Conservation (phyloP, 305 asterid species). For the Plantago lanceolata region DNA sequence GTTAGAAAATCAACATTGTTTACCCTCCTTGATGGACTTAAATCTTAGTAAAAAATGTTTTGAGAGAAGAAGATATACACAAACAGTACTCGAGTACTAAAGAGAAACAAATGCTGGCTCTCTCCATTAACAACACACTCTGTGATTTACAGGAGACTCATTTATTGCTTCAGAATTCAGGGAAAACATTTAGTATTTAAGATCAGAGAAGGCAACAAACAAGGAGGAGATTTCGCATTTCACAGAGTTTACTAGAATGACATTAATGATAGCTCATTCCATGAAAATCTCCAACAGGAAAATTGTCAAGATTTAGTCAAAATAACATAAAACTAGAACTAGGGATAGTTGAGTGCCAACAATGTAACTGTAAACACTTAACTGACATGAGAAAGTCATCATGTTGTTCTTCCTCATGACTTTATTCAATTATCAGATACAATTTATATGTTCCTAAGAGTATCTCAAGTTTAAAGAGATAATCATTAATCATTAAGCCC, state of each 20-base stretch:
- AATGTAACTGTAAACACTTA: too few species aligned
- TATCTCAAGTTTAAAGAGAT: neutral
- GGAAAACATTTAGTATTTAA: constrained; percentile 14
- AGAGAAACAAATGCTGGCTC: neutral
- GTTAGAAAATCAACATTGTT: neutral
- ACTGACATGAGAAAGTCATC: too few species aligned
- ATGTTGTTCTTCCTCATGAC: neutral
- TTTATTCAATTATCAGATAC: neutral
- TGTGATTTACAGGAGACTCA: constrained; percentile 23
- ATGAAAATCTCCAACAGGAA: neutral
- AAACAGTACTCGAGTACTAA: neutral
- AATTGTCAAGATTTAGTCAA: neutral
- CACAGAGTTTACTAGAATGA: neutral
- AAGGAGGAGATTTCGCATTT: neutral
- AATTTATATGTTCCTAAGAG: neutral
- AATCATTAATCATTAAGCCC: neutral
- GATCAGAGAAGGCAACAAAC: constrained; percentile 1
- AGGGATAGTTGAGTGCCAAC: too few species aligned
- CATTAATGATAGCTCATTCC: too few species aligned
- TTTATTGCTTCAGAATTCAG: constrained; percentile 32
- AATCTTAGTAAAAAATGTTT: too few species aligned
- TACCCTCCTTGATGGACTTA: too few species aligned
- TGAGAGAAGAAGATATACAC: neutral
- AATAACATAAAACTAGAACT: neutral
- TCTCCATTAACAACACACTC: neutral